phyloP scores from a whole-genome alignment of 257 asterid species.

The Penstemon newberryi region DNA sequence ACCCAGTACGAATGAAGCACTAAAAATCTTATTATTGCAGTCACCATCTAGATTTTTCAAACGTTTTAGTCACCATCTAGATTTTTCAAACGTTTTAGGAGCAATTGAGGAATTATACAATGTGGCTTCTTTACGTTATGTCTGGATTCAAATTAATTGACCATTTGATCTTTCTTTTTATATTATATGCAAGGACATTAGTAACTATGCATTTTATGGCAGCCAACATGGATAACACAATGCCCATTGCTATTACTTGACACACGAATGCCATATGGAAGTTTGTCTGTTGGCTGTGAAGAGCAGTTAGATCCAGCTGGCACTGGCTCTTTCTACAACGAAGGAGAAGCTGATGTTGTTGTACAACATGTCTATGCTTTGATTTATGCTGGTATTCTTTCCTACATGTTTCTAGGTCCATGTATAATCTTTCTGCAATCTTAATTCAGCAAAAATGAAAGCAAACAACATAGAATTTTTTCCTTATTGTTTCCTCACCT shows the following conservation, averaged over 20 bases:
- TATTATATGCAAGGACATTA: constrained; percentile 10
- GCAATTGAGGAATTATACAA: not conserved
- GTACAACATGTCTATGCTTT: constrained; percentile 75
- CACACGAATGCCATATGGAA: constrained; percentile 93
- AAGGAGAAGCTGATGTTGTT: constrained; percentile 96
- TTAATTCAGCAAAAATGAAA: not conserved
- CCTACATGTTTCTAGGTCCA: constrained; percentile 22
- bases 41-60: not conserved
- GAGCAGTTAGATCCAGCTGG: constrained; percentile 98
- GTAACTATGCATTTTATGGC: constrained; percentile 34
- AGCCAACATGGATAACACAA: constrained; percentile 90
- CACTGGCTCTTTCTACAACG: constrained; percentile 95
- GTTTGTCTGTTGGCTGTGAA: constrained; percentile 89
- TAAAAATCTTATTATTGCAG: not conserved
- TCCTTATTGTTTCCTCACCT: no score
- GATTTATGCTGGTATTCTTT: constrained; percentile 75
- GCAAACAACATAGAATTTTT: not conserved
- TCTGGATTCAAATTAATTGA: not conserved
- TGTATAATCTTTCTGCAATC: not conserved
- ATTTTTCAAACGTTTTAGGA: not conserved
- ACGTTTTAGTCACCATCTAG: not conserved
- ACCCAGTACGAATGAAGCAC: no score
- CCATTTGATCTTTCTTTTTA: constrained; percentile 1
- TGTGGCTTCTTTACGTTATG: not conserved
- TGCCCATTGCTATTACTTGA: constrained; percentile 95